Evolutionary conservation across 805 yeast species (phyloP), one percentile per base, ranked within the genome.

Genomic region (Tetrapisispora namnaoensis): DNA sequence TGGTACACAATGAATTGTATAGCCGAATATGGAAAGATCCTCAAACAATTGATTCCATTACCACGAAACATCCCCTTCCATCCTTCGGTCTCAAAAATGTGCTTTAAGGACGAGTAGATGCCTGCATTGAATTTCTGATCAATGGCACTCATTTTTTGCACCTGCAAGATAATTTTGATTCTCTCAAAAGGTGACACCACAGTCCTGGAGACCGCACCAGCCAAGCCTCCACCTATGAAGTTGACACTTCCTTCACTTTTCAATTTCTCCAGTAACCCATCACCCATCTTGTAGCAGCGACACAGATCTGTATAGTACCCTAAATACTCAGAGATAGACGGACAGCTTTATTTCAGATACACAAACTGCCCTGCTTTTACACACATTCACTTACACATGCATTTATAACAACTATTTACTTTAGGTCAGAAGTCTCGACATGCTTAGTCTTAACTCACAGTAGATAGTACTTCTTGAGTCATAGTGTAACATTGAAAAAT

Each of bases 101-200:
- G 81, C 51, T 69, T 62, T 13, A 93, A 79, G 0, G 96, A 87
- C 6, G 82, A 74, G 50, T 82, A 72, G 61, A 89, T 77, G 1
- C 97, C 96, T n/a, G 72, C 68, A 45, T 78, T 75, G 59, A 79
- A 76, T 48, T 71, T 53, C 50, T 64, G 48, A 50, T 68, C 51
- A 52, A 61, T 51, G 49, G 62, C 50, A 48, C 67, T 53, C 51
- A 61, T 51, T 38, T 54, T 93, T 66, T 91, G 97, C 35, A 93
- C 80, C 67, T 91, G 99, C 57, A 89, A 79, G 24, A 91, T 67
- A 53, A 93, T 93, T 67, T 91, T 91, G 56, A 93, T 95, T 56
- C 99, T 73, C 65, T 91, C 99, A 67, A 91, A 81, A 1, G 99
- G 99, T 13, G 96, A 86, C 6, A 90, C 96, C 1, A 85, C 87